A percentile compares a stretch with the other conserved stretches of the same genome.
These are phyloP conservation scores for Calonectria pteridis DNA, from an alignment of 2,329 filamentous ascomycete species.

Conservation along the genomic window DNA sequence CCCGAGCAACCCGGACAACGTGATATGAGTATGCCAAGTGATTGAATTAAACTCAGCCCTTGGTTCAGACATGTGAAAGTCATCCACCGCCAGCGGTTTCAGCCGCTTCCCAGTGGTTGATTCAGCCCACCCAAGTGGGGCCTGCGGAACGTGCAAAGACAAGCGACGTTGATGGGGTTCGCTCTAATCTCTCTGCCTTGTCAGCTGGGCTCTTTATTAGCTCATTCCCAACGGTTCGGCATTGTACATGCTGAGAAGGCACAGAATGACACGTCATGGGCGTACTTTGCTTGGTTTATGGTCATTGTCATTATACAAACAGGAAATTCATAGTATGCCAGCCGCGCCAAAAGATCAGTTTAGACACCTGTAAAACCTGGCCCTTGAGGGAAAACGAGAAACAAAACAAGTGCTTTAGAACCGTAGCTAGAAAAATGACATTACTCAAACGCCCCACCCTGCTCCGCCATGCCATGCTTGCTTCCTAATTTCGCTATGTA, in stretches of 20 bases:
- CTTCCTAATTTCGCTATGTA: constrained; percentile 24
- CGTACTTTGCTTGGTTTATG: not conserved
- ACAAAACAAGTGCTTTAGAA: not conserved
- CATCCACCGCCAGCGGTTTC: constrained; percentile 4
- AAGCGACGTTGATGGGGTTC: constrained; percentile 10
- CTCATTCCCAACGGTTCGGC: not conserved
- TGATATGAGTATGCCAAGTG: constrained; percentile 23
- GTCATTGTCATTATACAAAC: constrained; percentile 19
- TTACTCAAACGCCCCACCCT: constrained; percentile 15
- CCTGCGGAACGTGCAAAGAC: not conserved
- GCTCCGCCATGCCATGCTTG: constrained; percentile 28
- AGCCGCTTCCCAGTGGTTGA: constrained; percentile 6
- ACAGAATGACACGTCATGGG: not conserved
- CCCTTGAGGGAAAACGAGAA: not conserved
- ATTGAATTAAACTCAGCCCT: constrained; percentile 21
- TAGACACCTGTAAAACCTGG: not conserved
- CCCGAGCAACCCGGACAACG: constrained; percentile 22
- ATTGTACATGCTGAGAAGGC: not conserved
- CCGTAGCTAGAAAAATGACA: not conserved
- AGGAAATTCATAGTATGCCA: constrained; percentile 1
- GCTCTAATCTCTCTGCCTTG: not conserved
- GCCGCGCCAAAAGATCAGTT: not conserved
- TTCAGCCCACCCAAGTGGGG: constrained; percentile 19
- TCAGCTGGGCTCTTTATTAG: constrained; percentile 1
- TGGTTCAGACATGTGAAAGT: constrained; percentile 29